These are phyloP conservation scores for Kwoniella bestiolae DNA, from an alignment of 768 basidiomycete genomes.

Conservation along the genomic window DNA sequence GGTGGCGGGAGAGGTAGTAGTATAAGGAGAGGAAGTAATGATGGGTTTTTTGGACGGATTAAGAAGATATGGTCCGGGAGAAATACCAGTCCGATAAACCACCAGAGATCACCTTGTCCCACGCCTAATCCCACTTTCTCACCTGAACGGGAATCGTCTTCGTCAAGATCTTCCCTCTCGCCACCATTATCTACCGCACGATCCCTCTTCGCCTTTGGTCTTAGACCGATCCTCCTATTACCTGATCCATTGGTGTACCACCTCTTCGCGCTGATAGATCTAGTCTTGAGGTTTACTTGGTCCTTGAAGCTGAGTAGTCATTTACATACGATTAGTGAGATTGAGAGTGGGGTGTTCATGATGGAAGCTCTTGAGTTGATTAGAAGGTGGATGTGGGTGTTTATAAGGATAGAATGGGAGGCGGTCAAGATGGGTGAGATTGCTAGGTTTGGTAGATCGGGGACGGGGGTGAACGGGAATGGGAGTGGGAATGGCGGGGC, in stretches of 20 bases:
- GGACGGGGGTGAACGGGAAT: background rate
- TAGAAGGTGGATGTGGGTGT: slow-evolving; percentile 97
- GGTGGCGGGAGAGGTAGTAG: slow-evolving; percentile 9
- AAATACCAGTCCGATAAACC: slow-evolving; percentile 16
- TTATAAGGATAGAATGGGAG: slow-evolving; percentile 96
- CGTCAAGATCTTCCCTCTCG: slow-evolving; percentile 50
- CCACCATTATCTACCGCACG: slow-evolving; percentile 60
- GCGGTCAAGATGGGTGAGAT: slow-evolving; percentile 66
- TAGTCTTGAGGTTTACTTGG: slow-evolving; percentile 91
- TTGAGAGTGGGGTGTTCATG: slow-evolving; percentile 81
- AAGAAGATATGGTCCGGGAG: slow-evolving; percentile 16
- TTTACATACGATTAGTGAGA: slow-evolving; percentile 76
- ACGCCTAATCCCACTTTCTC: slow-evolving; percentile 32
- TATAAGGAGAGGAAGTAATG: background rate
- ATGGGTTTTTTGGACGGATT: slow-evolving; percentile 6
- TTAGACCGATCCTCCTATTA: slow-evolving; percentile 75
- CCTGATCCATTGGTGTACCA: slow-evolving; percentile 81
- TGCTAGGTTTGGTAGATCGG: slow-evolving; percentile 22
- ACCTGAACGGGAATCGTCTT: background rate
- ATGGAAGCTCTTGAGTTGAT: slow-evolving; percentile 87
- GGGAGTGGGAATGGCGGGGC: background rate
- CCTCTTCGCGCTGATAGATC: slow-evolving; percentile 76
- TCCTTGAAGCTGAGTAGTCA: slow-evolving; percentile 86
- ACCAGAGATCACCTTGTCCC: slow-evolving; percentile 44
- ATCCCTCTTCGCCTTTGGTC: slow-evolving; percentile 66